These are phyloP conservation scores for Phaeosphaeriaceae sp. DNA, from an alignment of 2,329 filamentous ascomycete species.

Conservation along the genomic window DNA sequence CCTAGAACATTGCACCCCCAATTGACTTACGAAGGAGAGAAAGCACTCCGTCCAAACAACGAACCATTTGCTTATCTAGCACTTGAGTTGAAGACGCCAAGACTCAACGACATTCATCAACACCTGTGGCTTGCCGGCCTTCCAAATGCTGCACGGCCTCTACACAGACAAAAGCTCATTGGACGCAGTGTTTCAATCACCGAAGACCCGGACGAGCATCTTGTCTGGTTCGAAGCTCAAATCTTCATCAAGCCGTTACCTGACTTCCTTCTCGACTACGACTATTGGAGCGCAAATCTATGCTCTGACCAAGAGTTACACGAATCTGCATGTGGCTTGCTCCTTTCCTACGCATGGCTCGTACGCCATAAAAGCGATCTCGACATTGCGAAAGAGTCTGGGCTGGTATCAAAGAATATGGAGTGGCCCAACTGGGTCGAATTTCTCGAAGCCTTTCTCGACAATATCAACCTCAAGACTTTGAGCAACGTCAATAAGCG, in stretches of 20 bases:
- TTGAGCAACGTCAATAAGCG: conserved; percentile 38
- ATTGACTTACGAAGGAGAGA: no score
- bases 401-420: conserved; percentile 15
- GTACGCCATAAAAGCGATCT: conserved; percentile 17
- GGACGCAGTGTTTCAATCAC: conserved; percentile 40
- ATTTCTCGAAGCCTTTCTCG: conserved; percentile 14
- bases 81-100: conserved; percentile 8
- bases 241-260: conserved; percentile 23
- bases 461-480: conserved; percentile 9
- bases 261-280: conserved; percentile 13
- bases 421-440: conserved; percentile 16
- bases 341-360: conserved; percentile 27
- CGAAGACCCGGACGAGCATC: conserved; percentile 45
- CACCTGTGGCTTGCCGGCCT: conserved; percentile 19
- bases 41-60: no score
- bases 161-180: conserved; percentile 38
- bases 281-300: conserved; percentile 15
- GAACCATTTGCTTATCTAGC: no score
- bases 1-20: no score
- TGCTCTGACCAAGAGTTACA: conserved; percentile 15
- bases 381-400: conserved; percentile 14
- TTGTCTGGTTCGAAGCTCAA: conserved; percentile 33
- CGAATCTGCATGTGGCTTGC: conserved; percentile 18
- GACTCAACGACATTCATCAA: conserved; percentile 15
- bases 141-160: conserved; percentile 13